Percentiles rank a stretch among this genome's conserved stretches.
Conservation (phyloP, 129 eudicot genomes). For the Deinandra increscens region DNA sequence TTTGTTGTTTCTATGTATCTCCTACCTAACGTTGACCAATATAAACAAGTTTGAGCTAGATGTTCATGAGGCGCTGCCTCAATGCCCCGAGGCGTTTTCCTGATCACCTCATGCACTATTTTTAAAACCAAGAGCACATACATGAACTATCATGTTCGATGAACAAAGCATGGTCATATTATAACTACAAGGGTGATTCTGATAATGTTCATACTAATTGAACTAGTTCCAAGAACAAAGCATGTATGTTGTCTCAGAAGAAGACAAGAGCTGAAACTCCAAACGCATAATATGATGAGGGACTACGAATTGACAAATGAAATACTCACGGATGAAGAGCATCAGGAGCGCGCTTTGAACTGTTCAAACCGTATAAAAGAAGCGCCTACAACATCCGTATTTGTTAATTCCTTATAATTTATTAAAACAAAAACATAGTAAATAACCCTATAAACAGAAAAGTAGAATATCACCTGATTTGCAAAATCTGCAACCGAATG, state of each 20-base stretch:
- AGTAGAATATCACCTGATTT: slow-evolving; percentile 60
- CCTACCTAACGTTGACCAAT: too few relatives aligned
- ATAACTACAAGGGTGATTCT: neutral
- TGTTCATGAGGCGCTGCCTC: too few relatives aligned
- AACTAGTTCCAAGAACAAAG: slow-evolving; percentile 10
- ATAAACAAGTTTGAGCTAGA: too few relatives aligned
- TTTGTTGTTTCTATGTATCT: too few relatives aligned
- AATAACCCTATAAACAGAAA: neutral
- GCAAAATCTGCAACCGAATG: slow-evolving; percentile 98
- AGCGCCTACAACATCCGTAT: slow-evolving; percentile 62
- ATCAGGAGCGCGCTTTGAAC: slow-evolving; percentile 96
- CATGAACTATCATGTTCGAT: slow-evolving; percentile 11
- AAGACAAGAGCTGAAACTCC: slow-evolving; percentile 12
- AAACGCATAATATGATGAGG: slow-evolving; percentile 5
- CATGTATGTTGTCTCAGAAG: slow-evolving; percentile 13
- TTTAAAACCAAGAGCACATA: too few relatives aligned
- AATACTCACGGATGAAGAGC: slow-evolving; percentile 94
- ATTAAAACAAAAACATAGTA: slow-evolving; percentile 7
- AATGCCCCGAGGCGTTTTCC: too few relatives aligned
- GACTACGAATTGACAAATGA: slow-evolving; percentile 5
- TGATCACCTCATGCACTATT: too few relatives aligned
- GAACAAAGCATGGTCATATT: slow-evolving; percentile 15
- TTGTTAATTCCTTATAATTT: slow-evolving; percentile 16
- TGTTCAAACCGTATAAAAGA: slow-evolving; percentile 90
- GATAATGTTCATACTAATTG: neutral